Conservation (phyloP, 2,329 filamentous ascomycete genomes). For the Iodosphaeria phyllophila region DNA sequence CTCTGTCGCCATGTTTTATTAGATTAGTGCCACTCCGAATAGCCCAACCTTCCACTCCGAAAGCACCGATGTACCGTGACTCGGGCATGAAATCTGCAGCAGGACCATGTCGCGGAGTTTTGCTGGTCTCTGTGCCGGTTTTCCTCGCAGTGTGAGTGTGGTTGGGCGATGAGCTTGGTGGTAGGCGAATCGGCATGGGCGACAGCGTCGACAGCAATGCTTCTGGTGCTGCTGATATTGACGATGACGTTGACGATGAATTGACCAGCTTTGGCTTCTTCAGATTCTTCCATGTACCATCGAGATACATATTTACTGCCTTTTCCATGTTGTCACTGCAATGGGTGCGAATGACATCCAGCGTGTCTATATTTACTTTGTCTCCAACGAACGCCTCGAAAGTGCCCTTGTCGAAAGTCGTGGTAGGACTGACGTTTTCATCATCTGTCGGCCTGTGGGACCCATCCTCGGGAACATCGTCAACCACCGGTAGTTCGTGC, state of each 20-base stretch:
- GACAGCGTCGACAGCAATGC: too few species aligned
- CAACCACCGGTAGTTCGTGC: too few species aligned
- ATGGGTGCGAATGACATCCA: constrained; percentile 30
- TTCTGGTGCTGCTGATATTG: too few species aligned
- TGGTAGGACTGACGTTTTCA: constrained; percentile 9
- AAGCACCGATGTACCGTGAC: constrained; percentile 67
- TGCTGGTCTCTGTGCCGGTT: constrained; percentile 1
- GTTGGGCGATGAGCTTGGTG: too few species aligned
- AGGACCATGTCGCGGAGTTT: constrained; percentile 3
- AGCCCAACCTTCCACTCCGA: constrained; percentile 83
- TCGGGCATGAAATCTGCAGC: constrained; percentile 14
- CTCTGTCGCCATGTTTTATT: constrained; percentile 62
- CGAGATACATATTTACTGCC: constrained; percentile 52
- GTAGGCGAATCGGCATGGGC: too few species aligned
- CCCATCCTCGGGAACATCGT: too few species aligned
- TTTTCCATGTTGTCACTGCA: constrained; percentile 40
- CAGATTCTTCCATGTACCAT: constrained; percentile 43
- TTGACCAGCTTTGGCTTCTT: constrained; percentile 13
- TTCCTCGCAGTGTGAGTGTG: not conserved
- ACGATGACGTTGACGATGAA: constrained; percentile 1
- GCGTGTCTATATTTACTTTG: constrained; percentile 26
- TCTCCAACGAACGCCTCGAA: constrained; percentile 43
- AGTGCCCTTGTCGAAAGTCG: constrained; percentile 31
- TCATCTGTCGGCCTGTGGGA: not conserved
- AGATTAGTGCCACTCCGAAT: constrained; percentile 64